These are phyloP conservation scores for Amoebophrya sp. DNA, from an alignment of 169 alveolate genomes.

Conservation along the genomic window DNA sequence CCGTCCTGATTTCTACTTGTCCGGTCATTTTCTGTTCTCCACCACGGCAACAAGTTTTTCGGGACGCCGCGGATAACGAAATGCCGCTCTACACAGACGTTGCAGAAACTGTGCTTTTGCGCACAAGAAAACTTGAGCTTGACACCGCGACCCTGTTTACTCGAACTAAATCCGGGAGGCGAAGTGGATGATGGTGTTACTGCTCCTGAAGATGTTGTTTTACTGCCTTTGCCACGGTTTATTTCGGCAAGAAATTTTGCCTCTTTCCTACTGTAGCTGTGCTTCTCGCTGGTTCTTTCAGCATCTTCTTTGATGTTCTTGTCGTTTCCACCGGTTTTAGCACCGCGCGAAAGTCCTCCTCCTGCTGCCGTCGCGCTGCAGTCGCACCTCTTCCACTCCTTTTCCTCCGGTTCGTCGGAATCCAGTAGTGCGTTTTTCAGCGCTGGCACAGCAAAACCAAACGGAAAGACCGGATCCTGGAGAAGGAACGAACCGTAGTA, in stretches of 20 bases:
- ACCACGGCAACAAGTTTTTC: not conserved
- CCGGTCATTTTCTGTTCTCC: not conserved
- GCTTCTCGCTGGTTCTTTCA: not conserved
- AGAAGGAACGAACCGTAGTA: not conserved
- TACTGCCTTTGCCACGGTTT: no score
- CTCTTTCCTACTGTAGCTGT: not conserved
- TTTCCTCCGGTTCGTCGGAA: not conserved
- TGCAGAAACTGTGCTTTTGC: not conserved
- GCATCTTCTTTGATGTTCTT: no score
- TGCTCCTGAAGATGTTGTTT: no score
- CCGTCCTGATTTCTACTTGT: no score
- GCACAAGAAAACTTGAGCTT: not conserved
- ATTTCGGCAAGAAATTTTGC: not conserved
- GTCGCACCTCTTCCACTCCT: not conserved
- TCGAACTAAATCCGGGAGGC: no score
- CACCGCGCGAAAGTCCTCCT: not conserved
- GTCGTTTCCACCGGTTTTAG: not conserved
- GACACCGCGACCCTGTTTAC: no score
- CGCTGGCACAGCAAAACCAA: not conserved
- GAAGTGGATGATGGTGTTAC: no score
- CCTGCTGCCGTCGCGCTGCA: not conserved
- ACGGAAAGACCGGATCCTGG: not conserved
- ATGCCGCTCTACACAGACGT: not conserved
- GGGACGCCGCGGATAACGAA: not conserved
- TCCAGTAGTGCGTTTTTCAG: not conserved